Evolutionary conservation across 2,329 filamentous ascomycete genomes (phyloP).

Genomic region (Fusarium sp.): DNA sequence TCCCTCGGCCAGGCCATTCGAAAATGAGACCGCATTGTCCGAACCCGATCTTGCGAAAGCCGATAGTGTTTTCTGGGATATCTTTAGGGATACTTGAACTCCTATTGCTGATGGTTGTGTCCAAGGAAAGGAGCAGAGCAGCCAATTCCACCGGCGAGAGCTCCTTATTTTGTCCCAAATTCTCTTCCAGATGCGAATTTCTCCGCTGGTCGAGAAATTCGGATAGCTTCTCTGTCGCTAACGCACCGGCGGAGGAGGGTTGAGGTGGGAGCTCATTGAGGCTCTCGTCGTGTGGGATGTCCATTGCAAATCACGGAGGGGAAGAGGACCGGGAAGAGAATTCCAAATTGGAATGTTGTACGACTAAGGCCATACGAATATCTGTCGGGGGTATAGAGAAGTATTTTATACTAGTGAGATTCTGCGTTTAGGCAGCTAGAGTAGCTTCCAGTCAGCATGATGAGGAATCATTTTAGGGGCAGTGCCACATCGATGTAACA

Average conservation of each 20-base stretch:
- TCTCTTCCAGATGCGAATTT: not conserved
- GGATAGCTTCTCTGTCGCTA: not conserved
- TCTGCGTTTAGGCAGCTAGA: not conserved
- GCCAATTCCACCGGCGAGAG: not conserved
- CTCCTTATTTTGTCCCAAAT: not conserved
- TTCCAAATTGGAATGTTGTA: not conserved
- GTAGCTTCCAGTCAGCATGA: not conserved
- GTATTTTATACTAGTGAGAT: not conserved
- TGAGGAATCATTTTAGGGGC: not conserved
- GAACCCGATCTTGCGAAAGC: slow-evolving; percentile 40
- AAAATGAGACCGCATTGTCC: slow-evolving; percentile 45
- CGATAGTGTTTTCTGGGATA: not conserved
- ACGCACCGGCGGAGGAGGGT: not conserved
- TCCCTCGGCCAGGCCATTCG: slow-evolving; percentile 19
- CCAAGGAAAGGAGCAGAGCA: not conserved
- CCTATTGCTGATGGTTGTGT: not conserved
- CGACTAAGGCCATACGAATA: not conserved
- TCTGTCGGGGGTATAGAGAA: not conserved
- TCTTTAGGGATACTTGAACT: not conserved
- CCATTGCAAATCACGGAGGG: not conserved
- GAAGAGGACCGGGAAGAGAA: not conserved
- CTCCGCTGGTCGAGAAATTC: not conserved
- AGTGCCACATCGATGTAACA: not conserved
- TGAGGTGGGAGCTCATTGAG: not conserved
- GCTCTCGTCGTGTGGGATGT: not conserved